Evolutionary conservation across 768 basidiomycete species (phyloP).

Genomic region (Xerocomellus intermedius): DNA sequence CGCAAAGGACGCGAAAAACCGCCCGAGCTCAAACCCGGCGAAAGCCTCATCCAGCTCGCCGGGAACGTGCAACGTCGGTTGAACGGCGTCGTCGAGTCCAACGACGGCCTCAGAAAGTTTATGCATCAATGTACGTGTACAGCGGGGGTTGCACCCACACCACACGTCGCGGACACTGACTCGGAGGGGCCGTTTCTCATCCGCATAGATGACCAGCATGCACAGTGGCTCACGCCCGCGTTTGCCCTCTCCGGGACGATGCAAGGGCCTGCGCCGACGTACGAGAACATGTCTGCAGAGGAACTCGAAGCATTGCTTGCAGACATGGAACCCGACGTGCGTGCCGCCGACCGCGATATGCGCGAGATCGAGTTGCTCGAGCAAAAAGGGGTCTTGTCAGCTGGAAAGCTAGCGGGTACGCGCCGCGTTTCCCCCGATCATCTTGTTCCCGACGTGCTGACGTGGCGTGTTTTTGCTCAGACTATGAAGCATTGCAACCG

Average conservation of each 20-base stretch:
- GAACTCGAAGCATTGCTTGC: slow-evolving; percentile 69
- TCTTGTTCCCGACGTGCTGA: background rate
- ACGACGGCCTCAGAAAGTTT: slow-evolving; percentile 73
- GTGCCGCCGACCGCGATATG: slow-evolving; percentile 79
- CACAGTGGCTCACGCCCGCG: slow-evolving; percentile 67
- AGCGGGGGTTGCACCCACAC: too few species aligned
- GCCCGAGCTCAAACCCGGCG: slow-evolving; percentile 46
- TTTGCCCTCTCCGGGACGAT: slow-evolving; percentile 71
- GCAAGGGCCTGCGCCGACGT: slow-evolving; percentile 47
- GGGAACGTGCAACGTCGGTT: slow-evolving; percentile 60
- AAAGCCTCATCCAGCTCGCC: slow-evolving; percentile 57
- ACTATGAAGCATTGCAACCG: slow-evolving; percentile 64
- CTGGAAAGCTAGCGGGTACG: slow-evolving; percentile 67
- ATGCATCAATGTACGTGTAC: slow-evolving; percentile 66
- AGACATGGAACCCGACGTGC: slow-evolving; percentile 84
- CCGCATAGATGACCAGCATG: slow-evolving; percentile 63
- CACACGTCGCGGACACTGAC: too few species aligned
- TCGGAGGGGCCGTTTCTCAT: too few species aligned
- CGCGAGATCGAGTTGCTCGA: slow-evolving; percentile 71
- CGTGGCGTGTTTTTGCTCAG: slow-evolving; percentile 28
- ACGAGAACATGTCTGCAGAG: slow-evolving; percentile 61
- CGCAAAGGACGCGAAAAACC: slow-evolving; percentile 35
- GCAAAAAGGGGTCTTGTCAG: slow-evolving; percentile 65
- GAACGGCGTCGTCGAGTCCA: slow-evolving; percentile 56
- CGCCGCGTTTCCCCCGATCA: background rate